Evolutionary conservation across 306 rosid genomes (phyloP).

Genomic region (Gynostemma pentaphyllum): DNA sequence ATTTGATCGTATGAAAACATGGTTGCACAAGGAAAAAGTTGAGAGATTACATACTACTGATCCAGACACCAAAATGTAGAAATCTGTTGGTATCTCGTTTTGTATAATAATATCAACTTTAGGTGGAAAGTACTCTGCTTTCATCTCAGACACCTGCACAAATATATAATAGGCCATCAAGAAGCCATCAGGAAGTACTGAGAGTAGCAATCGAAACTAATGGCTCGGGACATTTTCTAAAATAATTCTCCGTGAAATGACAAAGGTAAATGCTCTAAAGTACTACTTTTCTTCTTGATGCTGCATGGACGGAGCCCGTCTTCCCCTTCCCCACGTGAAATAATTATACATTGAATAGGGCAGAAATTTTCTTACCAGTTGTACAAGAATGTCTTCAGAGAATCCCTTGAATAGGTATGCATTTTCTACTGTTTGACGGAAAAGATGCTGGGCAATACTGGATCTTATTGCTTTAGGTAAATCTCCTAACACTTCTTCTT

Average conservation of each 20-base stretch:
- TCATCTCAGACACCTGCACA: conserved; percentile 65
- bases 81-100: conserved; percentile 72
- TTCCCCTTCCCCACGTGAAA: background rate
- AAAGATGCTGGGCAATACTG: conserved; percentile 66
- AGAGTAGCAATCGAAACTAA: background rate
- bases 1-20: conserved; percentile 6
- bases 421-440: conserved; percentile 37
- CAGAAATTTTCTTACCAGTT: conserved; percentile 34
- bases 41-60: conserved; percentile 45
- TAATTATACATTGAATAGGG: background rate
- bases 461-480: conserved; percentile 77
- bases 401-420: conserved; percentile 65
- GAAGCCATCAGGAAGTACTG: conserved; percentile 1
- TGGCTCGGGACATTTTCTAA: background rate
- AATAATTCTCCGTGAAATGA: background rate
- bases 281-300: background rate
- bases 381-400: conserved; percentile 52
- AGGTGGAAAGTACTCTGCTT: conserved; percentile 80
- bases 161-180: conserved; percentile 1
- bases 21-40: conserved; percentile 7
- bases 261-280: conserved; percentile 6
- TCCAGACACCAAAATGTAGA: conserved; percentile 71
- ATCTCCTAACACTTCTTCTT: conserved; percentile 52
- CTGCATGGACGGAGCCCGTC: background rate
- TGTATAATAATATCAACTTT: conserved; percentile 71